Evolutionary conservation across 2,329 filamentous ascomycete genomes (phyloP).

Genomic region (Emmonsiellopsis sp.): DNA sequence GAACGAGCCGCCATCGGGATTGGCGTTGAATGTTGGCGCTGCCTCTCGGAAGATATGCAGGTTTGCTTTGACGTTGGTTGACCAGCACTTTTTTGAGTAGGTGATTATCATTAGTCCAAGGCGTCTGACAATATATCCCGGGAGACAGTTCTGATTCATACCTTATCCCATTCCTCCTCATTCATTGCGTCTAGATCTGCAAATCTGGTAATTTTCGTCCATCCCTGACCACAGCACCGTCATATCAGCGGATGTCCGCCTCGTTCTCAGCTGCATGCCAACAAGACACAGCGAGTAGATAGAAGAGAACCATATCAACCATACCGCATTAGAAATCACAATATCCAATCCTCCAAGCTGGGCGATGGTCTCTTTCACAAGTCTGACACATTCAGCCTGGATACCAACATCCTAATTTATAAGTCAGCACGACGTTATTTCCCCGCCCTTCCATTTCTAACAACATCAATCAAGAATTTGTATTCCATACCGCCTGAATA

Average conservation of each 20-base stretch:
- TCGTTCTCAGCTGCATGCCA: not conserved
- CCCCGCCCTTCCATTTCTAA: not conserved
- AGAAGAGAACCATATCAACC: constrained; percentile 9
- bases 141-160: constrained; percentile 17
- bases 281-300: not conserved
- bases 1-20: constrained; percentile 54
- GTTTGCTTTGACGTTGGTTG: constrained; percentile 51
- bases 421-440: constrained; percentile 5
- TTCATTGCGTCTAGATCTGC: constrained; percentile 48
- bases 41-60: constrained; percentile 48
- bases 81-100: constrained; percentile 43
- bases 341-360: constrained; percentile 64
- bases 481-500: constrained; percentile 48
- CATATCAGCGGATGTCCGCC: not conserved
- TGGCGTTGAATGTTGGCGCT: constrained; percentile 49
- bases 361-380: constrained; percentile 51
- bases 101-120: not conserved
- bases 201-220: constrained; percentile 52
- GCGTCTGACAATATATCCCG: not conserved
- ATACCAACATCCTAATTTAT: constrained; percentile 48
- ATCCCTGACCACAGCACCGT: constrained; percentile 37
- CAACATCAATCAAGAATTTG: not conserved
- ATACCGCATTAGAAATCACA: constrained; percentile 63
- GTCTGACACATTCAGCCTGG: constrained; percentile 47
- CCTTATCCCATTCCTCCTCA: constrained; percentile 56